Base-by-base conservation (phyloP, 2,329 filamentous ascomycete species). In the Acrodontium crateriforme region DNA sequence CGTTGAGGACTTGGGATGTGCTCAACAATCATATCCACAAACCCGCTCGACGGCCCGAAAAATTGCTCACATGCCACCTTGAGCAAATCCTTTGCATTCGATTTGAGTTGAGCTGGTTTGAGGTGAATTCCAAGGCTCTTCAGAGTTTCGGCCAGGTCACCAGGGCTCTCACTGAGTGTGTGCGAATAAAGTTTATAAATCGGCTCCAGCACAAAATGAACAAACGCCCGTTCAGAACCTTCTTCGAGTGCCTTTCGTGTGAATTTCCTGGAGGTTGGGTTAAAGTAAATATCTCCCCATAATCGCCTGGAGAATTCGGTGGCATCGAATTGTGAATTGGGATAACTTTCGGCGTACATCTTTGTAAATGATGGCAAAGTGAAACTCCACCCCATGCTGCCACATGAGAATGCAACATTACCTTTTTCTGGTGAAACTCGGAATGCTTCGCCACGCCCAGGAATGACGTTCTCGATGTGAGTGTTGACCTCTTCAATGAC, bases 401-500 rank as follows among this genome's bases (percentile, higher is more conserved):
- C 82, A 54, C 83, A 93, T 1, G 87, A 81, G 50, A 98, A 98
- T 7, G 91, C 75, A n/a, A 98, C 89, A 50, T 98, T 98, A 36
- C 89, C 89, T 59, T 85, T 93, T 51, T 98, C 89, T 0, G 89
- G 89, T 42, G 87, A 95, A 37, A 98, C 58, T 39, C 89, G 73
- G 55, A 72, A 74, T 36, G 69, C 73, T 46, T 82, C 81, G 16
- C 85, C 84, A 43, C 73, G 71, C 2, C 82, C 78, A 3, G 89
- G 87, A 16, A 84, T 65, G 3, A 80, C 78, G 50, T 80, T 84
- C 50, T 92, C 82, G 46, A 98, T 95, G 42, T 89, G 64, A 1
- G 83, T 93, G 58, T 98, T 98, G 55, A 98, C 85, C 56, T 95
- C 83, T 55, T 98, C 89, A 29, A 98, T 74, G n/a, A 94, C 84